Conservation (phyloP, 1,284 basidiomycete genomes). For the Schizophyllum amplum region DNA sequence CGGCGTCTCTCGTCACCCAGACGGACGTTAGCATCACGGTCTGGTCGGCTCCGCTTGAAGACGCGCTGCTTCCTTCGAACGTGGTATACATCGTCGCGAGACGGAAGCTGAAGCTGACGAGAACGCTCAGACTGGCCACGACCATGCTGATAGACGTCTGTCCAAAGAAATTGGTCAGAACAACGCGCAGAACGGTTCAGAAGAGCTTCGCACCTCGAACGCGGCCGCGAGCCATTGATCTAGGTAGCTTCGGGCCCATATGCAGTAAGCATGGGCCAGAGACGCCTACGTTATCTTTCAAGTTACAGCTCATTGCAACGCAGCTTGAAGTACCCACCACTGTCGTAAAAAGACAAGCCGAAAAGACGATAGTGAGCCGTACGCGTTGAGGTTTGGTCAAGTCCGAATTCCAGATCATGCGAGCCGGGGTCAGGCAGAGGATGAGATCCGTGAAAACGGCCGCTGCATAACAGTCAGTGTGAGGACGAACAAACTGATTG, state of each 20-base stretch:
- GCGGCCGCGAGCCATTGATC: neutral
- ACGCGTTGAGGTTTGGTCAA: neutral
- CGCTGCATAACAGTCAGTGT: too few species aligned
- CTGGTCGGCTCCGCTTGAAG: neutral
- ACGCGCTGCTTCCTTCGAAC: neutral
- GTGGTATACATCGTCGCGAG: neutral
- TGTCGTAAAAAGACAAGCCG: neutral
- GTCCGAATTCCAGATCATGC: neutral
- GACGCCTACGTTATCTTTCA: neutral
- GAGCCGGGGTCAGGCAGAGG: neutral
- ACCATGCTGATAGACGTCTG: neutral
- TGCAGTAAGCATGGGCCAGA: neutral
- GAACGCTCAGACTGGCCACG: neutral
- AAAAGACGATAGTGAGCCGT: neutral
- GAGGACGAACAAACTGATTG: too few species aligned
- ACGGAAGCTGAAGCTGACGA: neutral
- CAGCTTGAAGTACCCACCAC: neutral
- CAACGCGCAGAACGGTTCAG: too few species aligned
- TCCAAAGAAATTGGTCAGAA: neutral
- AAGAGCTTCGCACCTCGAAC: neutral
- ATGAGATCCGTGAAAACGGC: neutral
- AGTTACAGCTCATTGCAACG: too few species aligned
- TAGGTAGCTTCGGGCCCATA: neutral
- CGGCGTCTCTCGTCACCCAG: neutral
- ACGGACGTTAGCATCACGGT: neutral